Conservation (phyloP, 2,329 filamentous ascomycete genomes). For the Whalleya microplaca region DNA sequence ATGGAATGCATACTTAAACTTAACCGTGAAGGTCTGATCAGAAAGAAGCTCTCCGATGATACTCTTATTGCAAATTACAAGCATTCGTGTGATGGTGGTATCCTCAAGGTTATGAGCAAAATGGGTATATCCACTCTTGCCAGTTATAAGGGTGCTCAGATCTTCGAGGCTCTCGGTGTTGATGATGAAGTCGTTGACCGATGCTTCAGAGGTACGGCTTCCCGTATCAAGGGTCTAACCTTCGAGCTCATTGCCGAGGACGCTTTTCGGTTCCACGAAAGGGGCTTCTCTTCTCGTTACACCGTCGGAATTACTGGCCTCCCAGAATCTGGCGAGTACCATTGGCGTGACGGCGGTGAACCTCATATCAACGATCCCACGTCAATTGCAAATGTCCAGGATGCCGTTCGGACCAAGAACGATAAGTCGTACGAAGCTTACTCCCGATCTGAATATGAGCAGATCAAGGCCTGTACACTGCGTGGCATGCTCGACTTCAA, state of each 20-base stretch:
- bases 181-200: conserved; percentile 91
- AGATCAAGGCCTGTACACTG: conserved; percentile 94
- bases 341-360: conserved; percentile 97
- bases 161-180: conserved; percentile 93
- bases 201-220: conserved; percentile 93
- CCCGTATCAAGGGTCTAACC: conserved; percentile 90
- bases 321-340: conserved; percentile 92
- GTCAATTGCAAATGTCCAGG: conserved; percentile 95
- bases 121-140: conserved; percentile 98
- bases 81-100: conserved; percentile 93
- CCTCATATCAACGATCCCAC: conserved; percentile 93
- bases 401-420: conserved; percentile 95
- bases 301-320: conserved; percentile 80
- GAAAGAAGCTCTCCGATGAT: conserved; percentile 83
- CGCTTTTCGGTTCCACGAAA: conserved; percentile 92
- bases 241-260: conserved; percentile 94
- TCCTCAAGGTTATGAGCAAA: conserved; percentile 98
- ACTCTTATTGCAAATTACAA: conserved; percentile 94
- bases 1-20: conserved; percentile 98
- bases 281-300: conserved; percentile 81
- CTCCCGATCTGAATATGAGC: conserved; percentile 89
- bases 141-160: conserved; percentile 97
- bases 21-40: conserved; percentile 88
- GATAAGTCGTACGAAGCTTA: conserved; percentile 99
- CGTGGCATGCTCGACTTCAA: conserved; percentile 95